Base-by-base conservation (phyloP, 2,329 filamentous ascomycete species). In the Cordyceps farinosa region DNA sequence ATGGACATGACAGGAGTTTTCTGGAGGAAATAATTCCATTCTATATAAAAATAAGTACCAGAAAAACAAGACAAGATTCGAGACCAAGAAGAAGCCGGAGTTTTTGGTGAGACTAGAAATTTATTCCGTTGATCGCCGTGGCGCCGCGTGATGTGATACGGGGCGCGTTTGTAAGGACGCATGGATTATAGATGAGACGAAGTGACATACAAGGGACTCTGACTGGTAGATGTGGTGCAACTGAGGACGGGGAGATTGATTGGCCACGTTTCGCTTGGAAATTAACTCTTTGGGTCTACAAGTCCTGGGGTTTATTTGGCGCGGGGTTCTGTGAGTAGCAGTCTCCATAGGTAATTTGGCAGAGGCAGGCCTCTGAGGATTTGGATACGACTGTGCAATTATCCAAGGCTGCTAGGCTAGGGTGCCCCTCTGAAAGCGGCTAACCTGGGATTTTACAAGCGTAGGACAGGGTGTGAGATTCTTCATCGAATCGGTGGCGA, bases 141-240 rank as follows among this genome's bases (percentile, higher is more conserved):
- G 17, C 4, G 48, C 13, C 48, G 48, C 3, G 29, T n/a, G 29
- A 15, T 15, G 29, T n/a, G 48, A 51, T 6, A 50, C 22, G 27
- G 11, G 38, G 38, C 38, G 22, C 27, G 22, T 29, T 4, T 22
- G 27, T 13, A 40, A 13, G 15, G 38, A 15, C 3, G 38, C 47
- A 50, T 29, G 47, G 47, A 38, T 29, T 29, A 38, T 55, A 55
- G 52, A 42, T 40, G 52, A 55, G 52, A 55, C 52, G 52, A 55
- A 36, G 13, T 15, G 13, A 34, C 3, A 40, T 15, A 15, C 38
- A 40, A 4, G 38, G 38, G 38, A 40, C 38, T 40, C 11, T 22
- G 38, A 9, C 34, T 11, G 11, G 34, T 10, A 11, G 11, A 11
- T 38, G 38, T 40, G 13, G 15, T 5, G 38, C 13, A 15, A 22